These are phyloP conservation scores for Diutina sp. DNA, from an alignment of 1,139 yeast species.

Conservation along the genomic window DNA sequence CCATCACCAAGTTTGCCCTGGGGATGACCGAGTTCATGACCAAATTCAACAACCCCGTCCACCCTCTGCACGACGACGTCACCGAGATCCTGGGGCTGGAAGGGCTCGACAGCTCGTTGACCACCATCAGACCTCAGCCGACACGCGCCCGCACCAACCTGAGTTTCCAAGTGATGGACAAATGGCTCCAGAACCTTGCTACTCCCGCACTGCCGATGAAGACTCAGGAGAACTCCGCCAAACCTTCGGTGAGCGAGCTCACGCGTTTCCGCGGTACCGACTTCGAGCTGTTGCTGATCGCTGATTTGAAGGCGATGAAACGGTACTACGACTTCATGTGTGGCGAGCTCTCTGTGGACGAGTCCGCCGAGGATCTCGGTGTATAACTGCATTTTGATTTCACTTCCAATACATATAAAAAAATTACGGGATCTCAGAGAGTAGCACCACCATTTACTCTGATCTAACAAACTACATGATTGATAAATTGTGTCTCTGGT, in stretches of 20 bases:
- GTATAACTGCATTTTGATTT: not conserved
- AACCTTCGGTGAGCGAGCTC: not conserved
- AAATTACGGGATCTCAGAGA: no score
- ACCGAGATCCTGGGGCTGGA: not conserved
- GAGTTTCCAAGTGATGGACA: conserved; percentile 32
- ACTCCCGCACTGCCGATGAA: not conserved
- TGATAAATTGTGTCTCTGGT: no score
- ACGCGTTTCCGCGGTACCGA: not conserved
- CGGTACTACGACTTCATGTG: not conserved
- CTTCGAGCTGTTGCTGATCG: not conserved
- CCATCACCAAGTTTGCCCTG: conserved; percentile 22
- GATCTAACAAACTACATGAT: no score
- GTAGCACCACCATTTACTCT: no score
- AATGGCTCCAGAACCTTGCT: conserved; percentile 26
- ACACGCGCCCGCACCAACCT: conserved; percentile 6
- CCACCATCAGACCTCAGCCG: not conserved
- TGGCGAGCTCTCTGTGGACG: not conserved
- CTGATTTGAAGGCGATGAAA: not conserved
- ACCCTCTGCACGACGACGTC: conserved; percentile 6
- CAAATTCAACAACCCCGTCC: conserved; percentile 17
- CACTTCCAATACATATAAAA: not conserved
- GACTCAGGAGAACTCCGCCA: not conserved
- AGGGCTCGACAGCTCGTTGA: not conserved
- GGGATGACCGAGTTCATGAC: conserved; percentile 34
- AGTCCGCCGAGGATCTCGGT: not conserved